Percentiles rank a stretch among this genome's conserved stretches.
Conservation (phyloP, 176 grass and related monocot species). For the Cenchrus purpureus region DNA sequence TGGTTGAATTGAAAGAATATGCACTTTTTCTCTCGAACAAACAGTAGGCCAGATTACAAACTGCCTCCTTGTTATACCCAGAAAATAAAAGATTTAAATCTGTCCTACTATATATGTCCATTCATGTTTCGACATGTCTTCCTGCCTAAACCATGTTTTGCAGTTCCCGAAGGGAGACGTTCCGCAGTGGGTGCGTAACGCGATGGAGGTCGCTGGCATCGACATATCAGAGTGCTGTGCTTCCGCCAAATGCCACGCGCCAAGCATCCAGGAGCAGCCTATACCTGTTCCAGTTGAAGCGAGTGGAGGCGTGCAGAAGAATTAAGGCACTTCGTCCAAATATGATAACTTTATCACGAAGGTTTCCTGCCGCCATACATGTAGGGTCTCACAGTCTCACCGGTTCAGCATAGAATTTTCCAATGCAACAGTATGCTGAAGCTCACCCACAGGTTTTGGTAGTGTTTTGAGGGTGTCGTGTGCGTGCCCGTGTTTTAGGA, state of each 20-base stretch:
- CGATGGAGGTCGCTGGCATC: slow-evolving; percentile 92
- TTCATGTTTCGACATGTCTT: neutral
- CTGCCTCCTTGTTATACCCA: neutral
- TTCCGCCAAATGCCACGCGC: slow-evolving; percentile 37
- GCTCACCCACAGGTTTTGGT: slow-evolving; percentile 19
- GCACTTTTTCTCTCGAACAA: too few relatives aligned
- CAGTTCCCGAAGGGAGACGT: slow-evolving; percentile 92
- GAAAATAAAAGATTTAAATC: neutral
- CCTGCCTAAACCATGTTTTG: slow-evolving; percentile 1
- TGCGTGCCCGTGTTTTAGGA: neutral
- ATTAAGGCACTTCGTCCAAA: neutral
- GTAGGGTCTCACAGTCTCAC: slow-evolving; percentile 29
- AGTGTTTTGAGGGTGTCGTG: neutral
- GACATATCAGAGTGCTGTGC: slow-evolving; percentile 82
- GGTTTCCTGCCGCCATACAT: slow-evolving; percentile 11
- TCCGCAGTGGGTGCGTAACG: slow-evolving; percentile 88
- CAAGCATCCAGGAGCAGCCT: neutral
- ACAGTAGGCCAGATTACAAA: neutral
- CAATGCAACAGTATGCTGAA: slow-evolving; percentile 54
- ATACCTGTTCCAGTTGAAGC: neutral
- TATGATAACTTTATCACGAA: slow-evolving; percentile 2
- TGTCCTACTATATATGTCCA: neutral
- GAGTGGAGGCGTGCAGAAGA: slow-evolving; percentile 1
- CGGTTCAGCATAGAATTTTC: slow-evolving; percentile 54
- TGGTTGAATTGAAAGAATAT: neutral